Evolutionary conservation across 2,329 filamentous ascomycete genomes (phyloP).

Genomic region (Penicillium thymicola): DNA sequence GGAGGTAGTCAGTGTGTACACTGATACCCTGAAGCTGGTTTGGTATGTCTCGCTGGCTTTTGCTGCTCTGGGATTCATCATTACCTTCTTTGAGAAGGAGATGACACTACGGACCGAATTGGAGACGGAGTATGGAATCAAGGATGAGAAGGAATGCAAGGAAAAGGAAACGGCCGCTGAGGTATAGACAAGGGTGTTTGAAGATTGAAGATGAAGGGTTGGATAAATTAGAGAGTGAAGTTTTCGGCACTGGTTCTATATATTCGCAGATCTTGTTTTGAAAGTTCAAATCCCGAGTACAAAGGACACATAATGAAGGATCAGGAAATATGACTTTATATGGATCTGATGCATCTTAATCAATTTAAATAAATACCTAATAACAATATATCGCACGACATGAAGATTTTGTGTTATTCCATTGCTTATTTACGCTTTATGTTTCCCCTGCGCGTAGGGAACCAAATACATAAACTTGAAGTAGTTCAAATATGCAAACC

Average conservation of each 20-base stretch:
- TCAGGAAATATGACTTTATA: too few species aligned
- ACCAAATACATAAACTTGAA: slow-evolving; percentile 12
- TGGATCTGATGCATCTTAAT: not conserved
- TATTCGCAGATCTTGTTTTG: too few species aligned
- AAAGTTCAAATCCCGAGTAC: too few species aligned
- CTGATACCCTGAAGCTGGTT: not conserved
- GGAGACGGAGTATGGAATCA: not conserved
- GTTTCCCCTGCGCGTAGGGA: not conserved
- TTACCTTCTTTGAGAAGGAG: not conserved
- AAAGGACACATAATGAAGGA: too few species aligned
- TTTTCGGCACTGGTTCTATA: not conserved
- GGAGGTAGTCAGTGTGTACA: not conserved
- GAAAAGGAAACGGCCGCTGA: not conserved
- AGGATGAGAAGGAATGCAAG: not conserved
- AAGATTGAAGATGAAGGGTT: not conserved
- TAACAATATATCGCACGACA: not conserved
- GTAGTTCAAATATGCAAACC: slow-evolving; percentile 15
- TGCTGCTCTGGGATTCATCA: not conserved
- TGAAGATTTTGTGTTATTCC: not conserved
- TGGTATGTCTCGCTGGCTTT: not conserved
- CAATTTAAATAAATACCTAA: not conserved
- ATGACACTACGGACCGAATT: not conserved
- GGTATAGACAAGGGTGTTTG: not conserved
- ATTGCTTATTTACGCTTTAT: not conserved
- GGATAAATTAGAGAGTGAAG: not conserved